Evolutionary conservation across 371 early-diverging fungal species (phyloP).

Genomic region (Quaeritorhiza haematococci): DNA sequence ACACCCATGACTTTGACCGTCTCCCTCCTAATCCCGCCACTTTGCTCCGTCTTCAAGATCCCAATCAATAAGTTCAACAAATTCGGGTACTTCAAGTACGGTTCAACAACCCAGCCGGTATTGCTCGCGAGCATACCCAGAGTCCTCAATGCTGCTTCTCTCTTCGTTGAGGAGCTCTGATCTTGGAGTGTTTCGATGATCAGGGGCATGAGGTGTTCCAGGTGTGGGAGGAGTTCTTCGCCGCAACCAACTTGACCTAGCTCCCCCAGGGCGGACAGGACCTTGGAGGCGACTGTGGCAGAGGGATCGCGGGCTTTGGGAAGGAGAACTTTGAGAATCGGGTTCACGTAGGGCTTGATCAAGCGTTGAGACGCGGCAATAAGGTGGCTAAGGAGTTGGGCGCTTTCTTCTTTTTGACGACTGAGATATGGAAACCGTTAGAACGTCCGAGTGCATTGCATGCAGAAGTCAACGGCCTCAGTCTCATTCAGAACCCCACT

Average conservation of each 20-base stretch:
- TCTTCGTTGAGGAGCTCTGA: slow-evolving; percentile 77
- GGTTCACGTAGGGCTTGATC: slow-evolving; percentile 87
- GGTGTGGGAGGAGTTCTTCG: slow-evolving; percentile 77
- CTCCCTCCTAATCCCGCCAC: slow-evolving; percentile 66
- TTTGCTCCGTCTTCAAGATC: slow-evolving; percentile 82
- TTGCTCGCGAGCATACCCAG: slow-evolving; percentile 79
- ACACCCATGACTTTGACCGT: slow-evolving; percentile 89
- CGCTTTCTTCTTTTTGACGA: slow-evolving; percentile 86
- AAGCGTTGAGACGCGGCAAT: slow-evolving; percentile 74
- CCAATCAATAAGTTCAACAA: slow-evolving; percentile 72
- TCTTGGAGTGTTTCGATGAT: slow-evolving; percentile 90
- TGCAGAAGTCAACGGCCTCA: not conserved
- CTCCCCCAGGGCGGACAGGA: slow-evolving; percentile 84
- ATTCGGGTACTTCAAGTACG: slow-evolving; percentile 84
- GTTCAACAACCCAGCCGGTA: slow-evolving; percentile 87
- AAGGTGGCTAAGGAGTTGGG: slow-evolving; percentile 66
- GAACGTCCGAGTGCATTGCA: not conserved
- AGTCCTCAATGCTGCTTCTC: slow-evolving; percentile 83
- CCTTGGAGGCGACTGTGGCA: slow-evolving; percentile 76
- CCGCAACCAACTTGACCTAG: slow-evolving; percentile 80
- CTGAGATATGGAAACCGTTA: slow-evolving; percentile 20
- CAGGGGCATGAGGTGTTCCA: slow-evolving; percentile 76
- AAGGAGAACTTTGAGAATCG: slow-evolving; percentile 77
- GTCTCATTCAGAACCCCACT: too few species aligned
- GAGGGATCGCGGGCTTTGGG: slow-evolving; percentile 77